These are phyloP conservation scores for Hypoxylon crocopeplum DNA, from an alignment of 495 filamentous ascomycete genomes.

Conservation along the genomic window DNA sequence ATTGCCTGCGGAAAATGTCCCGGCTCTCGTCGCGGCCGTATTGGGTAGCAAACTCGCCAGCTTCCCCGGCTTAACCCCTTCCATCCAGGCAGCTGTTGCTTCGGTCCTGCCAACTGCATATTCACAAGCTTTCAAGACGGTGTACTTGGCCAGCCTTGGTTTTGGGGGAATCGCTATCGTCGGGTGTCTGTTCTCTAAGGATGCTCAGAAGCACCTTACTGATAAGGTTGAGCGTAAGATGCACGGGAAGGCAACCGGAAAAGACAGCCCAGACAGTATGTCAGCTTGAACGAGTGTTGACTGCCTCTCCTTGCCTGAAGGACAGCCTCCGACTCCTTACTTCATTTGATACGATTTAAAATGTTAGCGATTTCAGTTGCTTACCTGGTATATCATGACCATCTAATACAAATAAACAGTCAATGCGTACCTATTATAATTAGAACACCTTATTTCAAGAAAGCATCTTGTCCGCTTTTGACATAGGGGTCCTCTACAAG, in stretches of 20 bases:
- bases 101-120: conserved; percentile 48
- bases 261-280: conserved; percentile 8
- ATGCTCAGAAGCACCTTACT: conserved; percentile 46
- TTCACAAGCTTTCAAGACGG: conserved; percentile 51
- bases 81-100: conserved; percentile 45
- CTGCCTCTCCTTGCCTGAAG: too few relatives aligned
- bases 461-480: too few relatives aligned
- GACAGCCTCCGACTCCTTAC: too few relatives aligned
- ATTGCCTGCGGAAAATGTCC: conserved; percentile 49
- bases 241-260: conserved; percentile 17
- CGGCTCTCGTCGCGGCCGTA: conserved; percentile 48
- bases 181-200: conserved; percentile 46
- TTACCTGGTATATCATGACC: too few relatives aligned
- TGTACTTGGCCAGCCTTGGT: conserved; percentile 56
- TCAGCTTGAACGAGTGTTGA: not conserved
- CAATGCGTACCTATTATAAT: too few relatives aligned
- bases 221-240: conserved; percentile 46
- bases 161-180: conserved; percentile 55
- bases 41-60: conserved; percentile 41
- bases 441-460: too few relatives aligned
- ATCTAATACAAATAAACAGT: too few relatives aligned
- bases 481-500: too few relatives aligned
- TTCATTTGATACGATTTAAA: too few relatives aligned
- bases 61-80: conserved; percentile 52
- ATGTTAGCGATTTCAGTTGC: too few relatives aligned